These are phyloP conservation scores for Microsporum canis DNA, from an alignment of 2,329 filamentous ascomycete species.

Conservation along the genomic window DNA sequence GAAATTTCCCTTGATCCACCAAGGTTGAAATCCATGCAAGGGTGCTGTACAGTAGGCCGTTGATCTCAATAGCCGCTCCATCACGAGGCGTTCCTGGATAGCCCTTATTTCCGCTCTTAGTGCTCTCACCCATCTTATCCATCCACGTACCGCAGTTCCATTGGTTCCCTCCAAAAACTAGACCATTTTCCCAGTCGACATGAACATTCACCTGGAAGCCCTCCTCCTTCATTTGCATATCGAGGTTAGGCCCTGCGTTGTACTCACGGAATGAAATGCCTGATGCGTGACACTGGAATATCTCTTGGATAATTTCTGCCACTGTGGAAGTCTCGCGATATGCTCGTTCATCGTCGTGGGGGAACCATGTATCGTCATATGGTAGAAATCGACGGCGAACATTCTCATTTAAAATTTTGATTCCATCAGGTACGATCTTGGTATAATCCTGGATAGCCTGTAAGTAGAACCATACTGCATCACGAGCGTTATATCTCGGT, in stretches of 20 bases:
- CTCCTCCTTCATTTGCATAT: slow-evolving; percentile 83
- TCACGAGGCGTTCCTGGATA: slow-evolving; percentile 93
- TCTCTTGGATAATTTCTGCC: slow-evolving; percentile 84
- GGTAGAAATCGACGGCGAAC: slow-evolving; percentile 80
- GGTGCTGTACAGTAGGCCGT: slow-evolving; percentile 81
- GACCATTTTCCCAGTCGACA: slow-evolving; percentile 80
- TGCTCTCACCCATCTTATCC: slow-evolving; percentile 99
- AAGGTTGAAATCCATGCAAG: slow-evolving; percentile 67
- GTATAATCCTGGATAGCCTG: slow-evolving; percentile 93
- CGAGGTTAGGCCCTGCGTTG: slow-evolving; percentile 78
- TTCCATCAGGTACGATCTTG: slow-evolving; percentile 65
- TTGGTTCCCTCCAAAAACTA: slow-evolving; percentile 91
- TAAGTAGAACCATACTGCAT: slow-evolving; percentile 96
- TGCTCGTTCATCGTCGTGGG: slow-evolving; percentile 65
- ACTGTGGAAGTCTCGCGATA: slow-evolving; percentile 78
- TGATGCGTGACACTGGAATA: slow-evolving; percentile 77
- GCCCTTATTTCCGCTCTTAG: slow-evolving; percentile 80
- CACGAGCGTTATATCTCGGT: slow-evolving; percentile 88
- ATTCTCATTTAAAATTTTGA: slow-evolving; percentile 60
- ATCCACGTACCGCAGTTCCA: slow-evolving; percentile 97
- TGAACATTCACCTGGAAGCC: slow-evolving; percentile 88
- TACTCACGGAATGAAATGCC: slow-evolving; percentile 90
- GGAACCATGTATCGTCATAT: slow-evolving; percentile 92
- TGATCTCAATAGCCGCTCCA: slow-evolving; percentile 90
- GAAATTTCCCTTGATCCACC: slow-evolving; percentile 56